Percentiles rank a stretch among this genome's conserved stretches.
Conservation (phyloP, 1,139 yeast species). For the Scheffersomyces segobiensis region DNA sequence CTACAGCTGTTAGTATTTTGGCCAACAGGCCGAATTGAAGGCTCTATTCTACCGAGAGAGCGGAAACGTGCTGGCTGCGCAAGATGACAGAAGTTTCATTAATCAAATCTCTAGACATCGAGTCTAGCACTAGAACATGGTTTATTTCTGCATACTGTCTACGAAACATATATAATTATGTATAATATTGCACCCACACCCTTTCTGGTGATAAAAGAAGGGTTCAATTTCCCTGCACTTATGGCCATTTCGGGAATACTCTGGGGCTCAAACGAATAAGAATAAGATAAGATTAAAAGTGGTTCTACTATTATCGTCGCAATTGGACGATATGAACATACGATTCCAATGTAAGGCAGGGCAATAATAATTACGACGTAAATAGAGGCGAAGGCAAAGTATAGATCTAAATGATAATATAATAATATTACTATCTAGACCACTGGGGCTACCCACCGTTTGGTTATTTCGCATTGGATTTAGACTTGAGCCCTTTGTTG, state of each 20-base stretch:
- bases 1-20: no score
- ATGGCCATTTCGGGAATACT: neutral
- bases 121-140: neutral
- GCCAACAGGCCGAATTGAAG: neutral
- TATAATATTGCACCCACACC: neutral
- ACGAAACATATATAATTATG: neutral
- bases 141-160: neutral
- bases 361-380: no score
- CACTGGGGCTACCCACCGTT: neutral
- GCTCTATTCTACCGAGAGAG: neutral
- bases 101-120: neutral
- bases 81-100: neutral
- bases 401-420: neutral
- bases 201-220: neutral
- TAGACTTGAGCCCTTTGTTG: neutral
- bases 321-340: no score
- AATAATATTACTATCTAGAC: neutral
- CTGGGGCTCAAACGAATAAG: neutral
- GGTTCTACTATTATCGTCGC: neutral
- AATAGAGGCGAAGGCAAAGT: neutral
- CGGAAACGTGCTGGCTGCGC: neutral
- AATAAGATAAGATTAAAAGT: neutral
- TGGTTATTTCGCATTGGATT: neutral
- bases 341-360: neutral
- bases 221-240: neutral